Conservation (phyloP, 2,329 filamentous ascomycete genomes). For the Chrysoporthe cubensis region DNA sequence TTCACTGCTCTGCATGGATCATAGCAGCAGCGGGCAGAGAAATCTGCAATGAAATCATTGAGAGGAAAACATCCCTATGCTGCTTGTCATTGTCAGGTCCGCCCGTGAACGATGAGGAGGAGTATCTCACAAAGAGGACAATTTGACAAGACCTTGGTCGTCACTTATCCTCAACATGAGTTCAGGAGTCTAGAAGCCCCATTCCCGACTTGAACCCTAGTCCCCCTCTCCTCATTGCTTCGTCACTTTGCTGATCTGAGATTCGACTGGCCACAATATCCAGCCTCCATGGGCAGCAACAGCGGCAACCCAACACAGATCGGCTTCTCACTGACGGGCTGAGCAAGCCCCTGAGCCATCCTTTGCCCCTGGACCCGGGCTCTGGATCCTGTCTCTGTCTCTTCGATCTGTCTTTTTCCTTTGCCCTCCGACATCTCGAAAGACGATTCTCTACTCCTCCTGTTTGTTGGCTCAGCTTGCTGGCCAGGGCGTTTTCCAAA, state of each 20-base stretch:
- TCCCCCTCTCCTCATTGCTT: conserved; percentile 22
- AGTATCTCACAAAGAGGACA: conserved; percentile 38
- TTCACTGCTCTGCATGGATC: conserved; percentile 28
- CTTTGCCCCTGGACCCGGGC: conserved; percentile 9
- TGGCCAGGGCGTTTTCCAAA: conserved; percentile 21
- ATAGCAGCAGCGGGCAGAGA: conserved; percentile 25
- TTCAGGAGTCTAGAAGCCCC: conserved; percentile 15
- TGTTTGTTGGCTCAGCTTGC: conserved; percentile 26
- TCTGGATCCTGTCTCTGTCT: neutral
- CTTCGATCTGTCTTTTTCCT: conserved; percentile 1
- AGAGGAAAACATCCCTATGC: conserved; percentile 27
- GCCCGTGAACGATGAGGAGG: conserved; percentile 25
- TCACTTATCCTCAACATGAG: conserved; percentile 29
- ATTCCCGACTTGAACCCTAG: conserved; percentile 24
- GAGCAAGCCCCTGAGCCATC: neutral
- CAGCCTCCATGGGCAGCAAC: conserved; percentile 22
- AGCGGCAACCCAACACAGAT: conserved; percentile 1
- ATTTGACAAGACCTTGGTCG: conserved; percentile 34
- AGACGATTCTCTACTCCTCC: neutral
- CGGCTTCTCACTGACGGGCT: conserved; percentile 12
- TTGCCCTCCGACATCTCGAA: conserved; percentile 10
- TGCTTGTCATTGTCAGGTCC: conserved; percentile 32
- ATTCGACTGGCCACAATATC: conserved; percentile 22
- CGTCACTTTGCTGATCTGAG: conserved; percentile 15
- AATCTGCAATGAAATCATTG: conserved; percentile 32